A percentile compares a stretch with the other conserved stretches of the same genome.
Conservation (phyloP, 495 filamentous ascomycete genomes). For the Trichoderma reesei region DNA sequence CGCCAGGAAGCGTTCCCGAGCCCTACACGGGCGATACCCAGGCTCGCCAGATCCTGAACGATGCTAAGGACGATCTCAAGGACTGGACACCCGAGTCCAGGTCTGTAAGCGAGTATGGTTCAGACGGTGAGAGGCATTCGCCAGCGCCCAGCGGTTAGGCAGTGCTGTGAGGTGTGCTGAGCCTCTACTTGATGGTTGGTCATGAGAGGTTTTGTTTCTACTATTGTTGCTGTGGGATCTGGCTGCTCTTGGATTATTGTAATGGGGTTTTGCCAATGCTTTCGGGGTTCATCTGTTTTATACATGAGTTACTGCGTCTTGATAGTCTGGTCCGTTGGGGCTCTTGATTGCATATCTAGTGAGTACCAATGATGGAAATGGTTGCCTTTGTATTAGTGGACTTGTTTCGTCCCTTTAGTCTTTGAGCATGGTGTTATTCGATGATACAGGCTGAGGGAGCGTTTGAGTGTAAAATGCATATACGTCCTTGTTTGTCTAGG, state of each 20-base stretch:
- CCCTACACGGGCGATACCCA: conserved; percentile 53
- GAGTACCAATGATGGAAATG: neutral
- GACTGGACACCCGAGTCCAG: conserved; percentile 58
- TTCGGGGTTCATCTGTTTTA: neutral
- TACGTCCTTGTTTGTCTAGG: too few relatives aligned
- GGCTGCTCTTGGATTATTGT: neutral
- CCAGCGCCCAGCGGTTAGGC: neutral
- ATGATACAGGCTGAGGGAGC: too few relatives aligned
- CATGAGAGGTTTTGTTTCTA: neutral
- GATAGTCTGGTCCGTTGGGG: neutral
- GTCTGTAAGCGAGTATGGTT: neutral
- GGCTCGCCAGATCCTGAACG: conserved; percentile 78
- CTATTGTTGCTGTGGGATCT: neutral
- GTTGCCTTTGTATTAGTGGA: neutral
- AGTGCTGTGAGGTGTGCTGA: neutral
- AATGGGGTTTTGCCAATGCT: neutral
- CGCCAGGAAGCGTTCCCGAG: conserved; percentile 68
- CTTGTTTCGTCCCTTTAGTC: too few relatives aligned
- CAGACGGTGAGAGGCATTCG: neutral
- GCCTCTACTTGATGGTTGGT: neutral
- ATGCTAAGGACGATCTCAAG: conserved; percentile 79
- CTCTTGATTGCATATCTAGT: neutral
- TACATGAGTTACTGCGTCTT: neutral
- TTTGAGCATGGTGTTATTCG: too few relatives aligned
- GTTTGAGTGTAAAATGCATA: too few relatives aligned